Conservation (phyloP, 108 stramenopile genomes). For the Ochromonas danica region DNA sequence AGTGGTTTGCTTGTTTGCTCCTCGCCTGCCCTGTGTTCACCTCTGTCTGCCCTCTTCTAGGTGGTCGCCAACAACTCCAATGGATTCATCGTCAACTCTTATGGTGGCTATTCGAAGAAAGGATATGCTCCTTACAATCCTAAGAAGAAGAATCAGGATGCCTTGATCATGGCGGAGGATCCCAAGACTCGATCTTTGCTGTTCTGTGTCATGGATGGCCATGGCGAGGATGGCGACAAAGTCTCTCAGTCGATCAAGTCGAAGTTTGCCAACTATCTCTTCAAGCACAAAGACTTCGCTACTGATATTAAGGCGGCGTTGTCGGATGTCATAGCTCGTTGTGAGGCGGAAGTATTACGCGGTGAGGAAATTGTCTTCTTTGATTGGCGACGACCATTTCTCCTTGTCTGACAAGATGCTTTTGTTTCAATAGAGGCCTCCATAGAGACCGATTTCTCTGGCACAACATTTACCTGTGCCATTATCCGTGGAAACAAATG, state of each 20-base stretch:
- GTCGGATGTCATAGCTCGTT: constrained; percentile 64
- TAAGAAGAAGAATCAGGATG: constrained; percentile 97
- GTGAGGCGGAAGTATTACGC: constrained; percentile 24
- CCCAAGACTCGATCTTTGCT: constrained; percentile 80
- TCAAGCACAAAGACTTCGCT: constrained; percentile 75
- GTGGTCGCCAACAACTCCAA: neutral
- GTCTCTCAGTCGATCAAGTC: constrained; percentile 86
- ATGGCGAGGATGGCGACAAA: constrained; percentile 92
- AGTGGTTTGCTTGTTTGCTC: too few species aligned
- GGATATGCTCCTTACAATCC: constrained; percentile 98
- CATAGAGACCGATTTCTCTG: constrained; percentile 91
- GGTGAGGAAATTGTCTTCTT: constrained; percentile 8
- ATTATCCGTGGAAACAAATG: constrained; percentile 80
- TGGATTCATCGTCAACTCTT: constrained; percentile 73
- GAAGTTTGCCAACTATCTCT: constrained; percentile 77
- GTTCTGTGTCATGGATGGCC: constrained; percentile 92
- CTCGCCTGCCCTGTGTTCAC: too few species aligned
- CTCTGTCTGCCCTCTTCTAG: too few species aligned
- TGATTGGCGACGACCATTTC: too few species aligned
- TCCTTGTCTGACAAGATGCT: neutral
- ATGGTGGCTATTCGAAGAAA: constrained; percentile 91
- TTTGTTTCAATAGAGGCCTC: constrained; percentile 61
- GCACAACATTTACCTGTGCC: constrained; percentile 87
- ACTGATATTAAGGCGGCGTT: constrained; percentile 70
- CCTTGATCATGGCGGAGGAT: constrained; percentile 91